phyloP scores from a whole-genome alignment of 2,329 filamentous ascomycete genomes.

The Sclerotinia sclerotiorum region DNA sequence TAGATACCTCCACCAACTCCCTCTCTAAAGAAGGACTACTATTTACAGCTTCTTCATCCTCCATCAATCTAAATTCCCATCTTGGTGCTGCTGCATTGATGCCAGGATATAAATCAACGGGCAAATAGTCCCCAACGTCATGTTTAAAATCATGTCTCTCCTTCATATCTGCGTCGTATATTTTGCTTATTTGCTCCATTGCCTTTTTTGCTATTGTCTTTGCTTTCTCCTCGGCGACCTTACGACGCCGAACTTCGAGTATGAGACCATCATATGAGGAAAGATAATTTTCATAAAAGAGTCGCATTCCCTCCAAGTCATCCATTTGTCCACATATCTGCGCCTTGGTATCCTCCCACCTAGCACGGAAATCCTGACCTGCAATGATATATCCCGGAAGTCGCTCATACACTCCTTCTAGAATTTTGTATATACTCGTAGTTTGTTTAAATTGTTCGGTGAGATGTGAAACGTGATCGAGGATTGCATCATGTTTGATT shows the following conservation, averaged over 20 bases:
- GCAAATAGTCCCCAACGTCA: conserved; percentile 82
- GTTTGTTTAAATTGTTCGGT: conserved; percentile 57
- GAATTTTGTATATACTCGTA: conserved; percentile 60
- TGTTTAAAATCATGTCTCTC: conserved; percentile 76
- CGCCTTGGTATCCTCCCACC: conserved; percentile 74
- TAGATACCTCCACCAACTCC: conserved; percentile 35
- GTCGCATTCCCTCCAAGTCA: conserved; percentile 73
- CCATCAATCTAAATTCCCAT: conserved; percentile 35
- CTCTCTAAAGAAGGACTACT: conserved; percentile 33
- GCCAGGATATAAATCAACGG: conserved; percentile 82
- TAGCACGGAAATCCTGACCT: conserved; percentile 60
- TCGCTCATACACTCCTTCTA: conserved; percentile 67
- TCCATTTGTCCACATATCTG: conserved; percentile 66
- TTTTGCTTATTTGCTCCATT: conserved; percentile 69
- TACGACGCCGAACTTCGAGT: conserved; percentile 77
- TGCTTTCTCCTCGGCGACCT: conserved; percentile 70
- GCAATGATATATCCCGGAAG: conserved; percentile 65
- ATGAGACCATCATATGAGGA: conserved; percentile 81
- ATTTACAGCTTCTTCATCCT: conserved; percentile 26
- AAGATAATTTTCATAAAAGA: conserved; percentile 86
- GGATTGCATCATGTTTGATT: conserved; percentile 61
- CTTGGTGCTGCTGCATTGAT: conserved; percentile 51
- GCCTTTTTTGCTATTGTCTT: conserved; percentile 74
- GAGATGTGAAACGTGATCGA: conserved; percentile 60
- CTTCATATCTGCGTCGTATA: conserved; percentile 70